phyloP scores from a whole-genome alignment of 169 alveolate genomes.

The Plasmodium yoelii region DNA sequence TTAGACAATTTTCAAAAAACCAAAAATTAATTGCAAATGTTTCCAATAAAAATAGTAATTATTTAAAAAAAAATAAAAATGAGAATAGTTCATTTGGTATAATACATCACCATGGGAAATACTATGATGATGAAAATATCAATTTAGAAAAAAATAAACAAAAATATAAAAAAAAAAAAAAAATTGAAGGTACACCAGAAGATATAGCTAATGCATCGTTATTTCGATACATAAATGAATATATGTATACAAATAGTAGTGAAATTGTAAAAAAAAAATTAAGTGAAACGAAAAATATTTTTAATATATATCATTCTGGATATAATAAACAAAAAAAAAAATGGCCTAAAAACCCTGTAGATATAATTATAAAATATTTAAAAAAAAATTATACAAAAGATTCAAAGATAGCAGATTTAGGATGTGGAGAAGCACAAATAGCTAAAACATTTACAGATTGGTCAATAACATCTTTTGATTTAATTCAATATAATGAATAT shows the following conservation, averaged over 20 bases:
- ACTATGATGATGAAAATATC: not conserved
- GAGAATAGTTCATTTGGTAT: slow-evolving; percentile 3
- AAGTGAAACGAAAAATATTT: slow-evolving; percentile 55
- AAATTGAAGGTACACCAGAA: slow-evolving; percentile 37
- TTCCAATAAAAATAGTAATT: not conserved
- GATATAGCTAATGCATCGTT: slow-evolving; percentile 62
- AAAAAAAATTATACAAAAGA: slow-evolving; percentile 24
- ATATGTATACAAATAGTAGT: slow-evolving; percentile 58
- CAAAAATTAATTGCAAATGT: not conserved
- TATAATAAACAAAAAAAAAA: slow-evolving; percentile 78
- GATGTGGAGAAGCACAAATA: slow-evolving; percentile 86
- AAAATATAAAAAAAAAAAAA: slow-evolving; percentile 49
- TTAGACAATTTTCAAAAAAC: not conserved
- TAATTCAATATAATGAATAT: slow-evolving; percentile 51
- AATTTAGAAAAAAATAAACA: slow-evolving; percentile 49
- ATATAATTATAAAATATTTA: slow-evolving; percentile 74
- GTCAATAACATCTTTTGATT: slow-evolving; percentile 40
- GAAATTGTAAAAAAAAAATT: slow-evolving; percentile 34
- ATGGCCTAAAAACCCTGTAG: slow-evolving; percentile 84
- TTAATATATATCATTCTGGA: slow-evolving; percentile 80
- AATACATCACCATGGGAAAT: not conserved
- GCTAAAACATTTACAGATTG: slow-evolving; percentile 74
- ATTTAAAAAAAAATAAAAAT: slow-evolving; percentile 32
- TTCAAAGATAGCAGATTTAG: slow-evolving; percentile 83
- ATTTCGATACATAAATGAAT: slow-evolving; percentile 64